Conservation (phyloP, 2,329 filamentous ascomycete genomes). For the Penicillium vulpinum region DNA sequence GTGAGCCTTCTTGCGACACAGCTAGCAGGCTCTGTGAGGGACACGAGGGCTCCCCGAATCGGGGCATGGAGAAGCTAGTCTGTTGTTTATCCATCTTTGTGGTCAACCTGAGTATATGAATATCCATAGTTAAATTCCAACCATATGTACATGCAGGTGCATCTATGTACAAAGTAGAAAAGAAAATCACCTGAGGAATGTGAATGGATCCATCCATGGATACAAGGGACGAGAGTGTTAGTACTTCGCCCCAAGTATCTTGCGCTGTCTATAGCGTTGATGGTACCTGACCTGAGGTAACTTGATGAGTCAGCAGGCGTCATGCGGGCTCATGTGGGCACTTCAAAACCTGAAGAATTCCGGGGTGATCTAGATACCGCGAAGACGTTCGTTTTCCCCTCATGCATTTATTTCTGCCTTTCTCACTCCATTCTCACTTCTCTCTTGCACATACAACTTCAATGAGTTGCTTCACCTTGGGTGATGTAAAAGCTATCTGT, state of each 20-base stretch:
- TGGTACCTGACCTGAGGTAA: background rate
- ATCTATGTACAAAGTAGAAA: background rate
- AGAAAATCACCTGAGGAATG: background rate
- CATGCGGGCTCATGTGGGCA: too few species aligned
- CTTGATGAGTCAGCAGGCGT: background rate
- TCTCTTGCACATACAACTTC: too few species aligned
- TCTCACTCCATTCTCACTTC: background rate
- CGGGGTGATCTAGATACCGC: background rate
- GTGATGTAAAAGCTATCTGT: constrained; percentile 1
- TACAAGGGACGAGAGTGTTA: background rate
- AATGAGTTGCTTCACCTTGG: background rate
- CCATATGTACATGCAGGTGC: background rate
- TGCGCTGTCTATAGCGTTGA: background rate
- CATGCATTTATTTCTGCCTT: background rate
- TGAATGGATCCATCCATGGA: background rate
- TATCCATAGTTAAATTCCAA: background rate
- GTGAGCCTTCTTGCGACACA: constrained; percentile 33
- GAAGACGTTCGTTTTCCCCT: background rate
- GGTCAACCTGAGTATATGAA: background rate
- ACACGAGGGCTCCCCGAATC: constrained; percentile 16
- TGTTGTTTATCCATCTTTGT: background rate
- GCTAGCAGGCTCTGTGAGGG: constrained; percentile 15
- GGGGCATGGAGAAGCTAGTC: constrained; percentile 31
- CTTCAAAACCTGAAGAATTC: too few species aligned
- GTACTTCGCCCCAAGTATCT: background rate